Evolutionary conservation across 2,329 filamentous ascomycete genomes (phyloP).

Genomic region (Claviceps monticola): DNA sequence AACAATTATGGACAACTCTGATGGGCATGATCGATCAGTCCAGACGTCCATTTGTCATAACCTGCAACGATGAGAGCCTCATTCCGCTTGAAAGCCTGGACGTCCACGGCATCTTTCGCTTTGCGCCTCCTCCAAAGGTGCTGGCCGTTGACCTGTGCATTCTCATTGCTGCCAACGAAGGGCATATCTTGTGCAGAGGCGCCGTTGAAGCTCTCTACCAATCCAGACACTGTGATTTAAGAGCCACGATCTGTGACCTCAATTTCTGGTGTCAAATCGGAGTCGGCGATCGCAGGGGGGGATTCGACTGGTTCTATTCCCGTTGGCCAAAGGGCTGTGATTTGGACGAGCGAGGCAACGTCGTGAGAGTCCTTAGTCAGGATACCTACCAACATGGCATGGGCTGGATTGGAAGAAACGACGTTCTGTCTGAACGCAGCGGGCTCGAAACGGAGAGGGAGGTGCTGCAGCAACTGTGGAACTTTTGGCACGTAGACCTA

Average conservation of each 20-base stretch:
- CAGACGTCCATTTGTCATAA: constrained; percentile 85
- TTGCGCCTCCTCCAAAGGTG: constrained; percentile 50
- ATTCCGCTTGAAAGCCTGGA: constrained; percentile 60
- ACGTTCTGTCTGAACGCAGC: constrained; percentile 22
- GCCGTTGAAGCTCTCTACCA: constrained; percentile 58
- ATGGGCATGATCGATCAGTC: constrained; percentile 67
- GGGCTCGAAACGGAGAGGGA: constrained; percentile 42
- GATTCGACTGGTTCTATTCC: constrained; percentile 78
- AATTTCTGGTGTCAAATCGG: constrained; percentile 97
- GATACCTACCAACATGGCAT: constrained; percentile 66
- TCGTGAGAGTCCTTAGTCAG: constrained; percentile 66
- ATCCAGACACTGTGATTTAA: constrained; percentile 56
- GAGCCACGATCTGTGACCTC: constrained; percentile 69
- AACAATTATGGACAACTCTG: constrained; percentile 83
- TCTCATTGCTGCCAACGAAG: constrained; percentile 74
- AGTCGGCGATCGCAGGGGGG: constrained; percentile 75
- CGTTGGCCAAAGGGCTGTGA: constrained; percentile 62
- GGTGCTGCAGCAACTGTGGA: constrained; percentile 48
- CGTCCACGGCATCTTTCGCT: constrained; percentile 75
- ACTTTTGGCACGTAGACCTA: constrained; percentile 53
- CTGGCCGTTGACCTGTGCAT: constrained; percentile 69
- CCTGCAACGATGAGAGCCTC: constrained; percentile 83
- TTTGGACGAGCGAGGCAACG: constrained; percentile 50
- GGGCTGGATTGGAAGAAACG: constrained; percentile 59
- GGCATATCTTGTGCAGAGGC: constrained; percentile 58